These are phyloP conservation scores for Wallemia hederae DNA, from an alignment of 1,284 basidiomycete genomes.

Conservation along the genomic window DNA sequence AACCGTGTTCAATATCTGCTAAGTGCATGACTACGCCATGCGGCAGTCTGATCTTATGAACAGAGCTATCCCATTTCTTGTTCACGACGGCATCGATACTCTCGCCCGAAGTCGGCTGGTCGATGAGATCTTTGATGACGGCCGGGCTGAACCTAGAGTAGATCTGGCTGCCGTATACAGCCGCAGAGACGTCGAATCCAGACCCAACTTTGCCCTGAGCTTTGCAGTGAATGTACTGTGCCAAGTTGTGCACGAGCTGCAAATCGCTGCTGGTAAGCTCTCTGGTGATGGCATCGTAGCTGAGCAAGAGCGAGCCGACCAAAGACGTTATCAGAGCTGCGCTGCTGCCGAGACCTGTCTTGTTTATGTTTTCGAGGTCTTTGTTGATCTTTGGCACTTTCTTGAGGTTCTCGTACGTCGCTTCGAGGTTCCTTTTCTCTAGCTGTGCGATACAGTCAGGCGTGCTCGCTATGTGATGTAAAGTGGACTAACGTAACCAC, in stretches of 20 bases:
- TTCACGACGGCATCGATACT: slow-evolving; percentile 16
- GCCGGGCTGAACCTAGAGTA: slow-evolving; percentile 66
- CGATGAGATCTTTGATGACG: slow-evolving; percentile 38
- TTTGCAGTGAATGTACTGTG: slow-evolving; percentile 81
- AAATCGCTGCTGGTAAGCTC: slow-evolving; percentile 19
- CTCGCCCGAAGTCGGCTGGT: slow-evolving; percentile 22
- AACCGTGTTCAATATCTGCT: slow-evolving; percentile 76
- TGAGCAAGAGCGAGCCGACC: slow-evolving; percentile 53
- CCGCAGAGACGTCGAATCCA: slow-evolving; percentile 85
- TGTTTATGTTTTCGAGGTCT: slow-evolving; percentile 52
- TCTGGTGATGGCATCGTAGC: slow-evolving; percentile 30
- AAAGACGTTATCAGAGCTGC: slow-evolving; percentile 90
- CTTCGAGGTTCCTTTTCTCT: background rate
- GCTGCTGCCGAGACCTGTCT: slow-evolving; percentile 89
- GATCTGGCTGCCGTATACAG: slow-evolving; percentile 77
- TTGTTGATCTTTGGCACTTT: slow-evolving; percentile 18
- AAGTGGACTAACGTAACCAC: slow-evolving; percentile 31
- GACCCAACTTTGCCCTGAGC: slow-evolving; percentile 96
- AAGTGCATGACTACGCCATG: slow-evolving; percentile 49
- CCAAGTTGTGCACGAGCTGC: slow-evolving; percentile 57
- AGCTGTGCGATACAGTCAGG: no score
- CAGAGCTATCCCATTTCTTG: slow-evolving; percentile 32
- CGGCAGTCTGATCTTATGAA: slow-evolving; percentile 44
- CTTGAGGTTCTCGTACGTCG: background rate
- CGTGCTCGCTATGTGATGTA: background rate